These are phyloP conservation scores for Pseudozyma hubeiensis DNA, from an alignment of 1,284 basidiomycete species.

Conservation along the genomic window DNA sequence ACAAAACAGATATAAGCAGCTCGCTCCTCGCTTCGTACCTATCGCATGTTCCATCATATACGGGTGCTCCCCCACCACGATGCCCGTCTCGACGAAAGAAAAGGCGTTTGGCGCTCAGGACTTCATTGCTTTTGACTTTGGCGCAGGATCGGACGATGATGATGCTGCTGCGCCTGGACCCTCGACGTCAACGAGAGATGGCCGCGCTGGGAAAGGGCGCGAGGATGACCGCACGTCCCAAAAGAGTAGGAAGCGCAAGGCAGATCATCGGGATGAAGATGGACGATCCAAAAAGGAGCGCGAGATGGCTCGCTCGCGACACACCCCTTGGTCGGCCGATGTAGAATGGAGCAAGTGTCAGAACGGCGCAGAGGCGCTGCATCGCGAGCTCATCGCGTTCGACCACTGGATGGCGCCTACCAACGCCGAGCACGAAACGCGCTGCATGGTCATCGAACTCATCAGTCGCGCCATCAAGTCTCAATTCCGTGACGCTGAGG, in stretches of 20 bases:
- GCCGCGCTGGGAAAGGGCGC: conserved; percentile 11
- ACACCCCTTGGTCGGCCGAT: conserved; percentile 82
- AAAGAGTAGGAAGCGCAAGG: conserved; percentile 57
- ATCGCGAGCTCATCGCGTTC: conserved; percentile 74
- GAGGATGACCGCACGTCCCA: conserved; percentile 15
- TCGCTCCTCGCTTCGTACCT: neutral
- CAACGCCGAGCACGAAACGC: conserved; percentile 83
- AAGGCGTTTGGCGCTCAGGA: conserved; percentile 49
- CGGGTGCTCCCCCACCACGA: conserved; percentile 2
- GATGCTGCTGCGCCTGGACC: conserved; percentile 12
- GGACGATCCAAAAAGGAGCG: conserved; percentile 75
- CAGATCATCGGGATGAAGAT: conserved; percentile 54
- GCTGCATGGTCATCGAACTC: conserved; percentile 79
- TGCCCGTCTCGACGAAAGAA: conserved; percentile 33
- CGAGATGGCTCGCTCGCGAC: conserved; percentile 74
- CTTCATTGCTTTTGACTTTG: conserved; percentile 62
- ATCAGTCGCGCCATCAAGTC: conserved; percentile 78
- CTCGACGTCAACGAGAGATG: conserved; percentile 7
- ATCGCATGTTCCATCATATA: neutral
- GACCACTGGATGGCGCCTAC: conserved; percentile 89
- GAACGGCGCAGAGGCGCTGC: conserved; percentile 75
- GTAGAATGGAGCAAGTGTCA: conserved; percentile 82
- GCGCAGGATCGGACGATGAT: conserved; percentile 28
- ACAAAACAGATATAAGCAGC: too few species aligned
- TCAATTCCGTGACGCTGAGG: conserved; percentile 82